Evolutionary conservation across 2,329 filamentous ascomycete species (phyloP).

Genomic region (Cyphellophora attinorum): DNA sequence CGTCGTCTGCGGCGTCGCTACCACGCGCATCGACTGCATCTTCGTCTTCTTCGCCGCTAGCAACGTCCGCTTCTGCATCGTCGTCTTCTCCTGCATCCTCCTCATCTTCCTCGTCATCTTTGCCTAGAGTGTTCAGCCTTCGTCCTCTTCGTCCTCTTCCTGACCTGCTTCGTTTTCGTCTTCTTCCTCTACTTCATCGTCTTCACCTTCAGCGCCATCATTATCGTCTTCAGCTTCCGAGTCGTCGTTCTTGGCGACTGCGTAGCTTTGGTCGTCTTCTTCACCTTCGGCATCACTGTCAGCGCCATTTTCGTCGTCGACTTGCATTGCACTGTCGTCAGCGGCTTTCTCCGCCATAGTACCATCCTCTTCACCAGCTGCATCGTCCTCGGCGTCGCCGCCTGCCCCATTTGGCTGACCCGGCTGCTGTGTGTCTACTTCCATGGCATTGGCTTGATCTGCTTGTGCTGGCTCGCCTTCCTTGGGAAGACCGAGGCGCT

Average conservation of each 20-base stretch:
- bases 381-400: slow-evolving; percentile 14
- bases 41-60: slow-evolving; percentile 1
- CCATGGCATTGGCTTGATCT: slow-evolving; percentile 20
- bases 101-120: slow-evolving; percentile 20
- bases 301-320: slow-evolving; percentile 1
- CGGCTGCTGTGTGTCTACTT: slow-evolving; percentile 9
- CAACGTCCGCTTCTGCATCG: slow-evolving; percentile 8
- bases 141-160: slow-evolving; percentile 11
- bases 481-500: slow-evolving; percentile 17
- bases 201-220: slow-evolving; percentile 1
- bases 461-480: slow-evolving; percentile 8
- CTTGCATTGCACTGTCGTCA: slow-evolving; percentile 2
- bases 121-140: slow-evolving; percentile 12
- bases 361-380: slow-evolving; percentile 15
- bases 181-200: slow-evolving; percentile 9
- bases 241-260: slow-evolving; percentile 2
- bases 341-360: slow-evolving; percentile 6
- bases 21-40: slow-evolving; percentile 7
- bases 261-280: background rate
- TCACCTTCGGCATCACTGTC: slow-evolving; percentile 2
- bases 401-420: slow-evolving; percentile 9
- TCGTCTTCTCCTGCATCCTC: slow-evolving; percentile 8
- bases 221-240: slow-evolving; percentile 1
- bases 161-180: slow-evolving; percentile 8
- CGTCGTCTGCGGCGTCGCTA: slow-evolving; percentile 7